Conservation (phyloP, 805 yeast species). For the Komagataella kurtzmanii region DNA sequence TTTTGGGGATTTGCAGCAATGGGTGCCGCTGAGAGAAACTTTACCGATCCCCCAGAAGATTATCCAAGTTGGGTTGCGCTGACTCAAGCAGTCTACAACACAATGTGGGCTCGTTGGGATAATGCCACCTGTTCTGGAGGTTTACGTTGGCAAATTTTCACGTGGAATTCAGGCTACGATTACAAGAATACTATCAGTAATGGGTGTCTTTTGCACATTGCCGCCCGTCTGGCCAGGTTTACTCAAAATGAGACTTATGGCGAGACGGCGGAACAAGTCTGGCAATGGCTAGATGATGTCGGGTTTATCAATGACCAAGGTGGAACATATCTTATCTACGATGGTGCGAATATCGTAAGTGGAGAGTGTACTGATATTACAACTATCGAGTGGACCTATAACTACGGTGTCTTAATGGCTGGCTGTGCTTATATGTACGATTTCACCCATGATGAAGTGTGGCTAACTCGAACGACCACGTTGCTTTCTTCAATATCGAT, state of each 20-base stretch:
- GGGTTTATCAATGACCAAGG: constrained; percentile 29
- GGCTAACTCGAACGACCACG: constrained; percentile 50
- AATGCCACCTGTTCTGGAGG: constrained; percentile 67
- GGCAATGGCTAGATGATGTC: constrained; percentile 64
- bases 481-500: constrained; percentile 44
- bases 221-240: constrained; percentile 77
- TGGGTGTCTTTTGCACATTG: constrained; percentile 79
- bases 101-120: constrained; percentile 90
- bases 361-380: constrained; percentile 51
- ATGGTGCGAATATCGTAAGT: constrained; percentile 43
- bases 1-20: constrained; percentile 93
- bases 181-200: constrained; percentile 88
- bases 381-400: constrained; percentile 70
- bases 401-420: constrained; percentile 64
- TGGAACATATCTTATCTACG: constrained; percentile 39
- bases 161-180: constrained; percentile 89
- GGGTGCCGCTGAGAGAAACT: constrained; percentile 85
- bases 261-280: constrained; percentile 61
- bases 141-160: constrained; percentile 89
- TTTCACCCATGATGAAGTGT: constrained; percentile 46
- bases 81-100: constrained; percentile 83
- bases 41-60: constrained; percentile 49
- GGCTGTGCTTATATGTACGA: constrained; percentile 79
- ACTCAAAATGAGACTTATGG: constrained; percentile 62
- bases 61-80: constrained; percentile 69